Evolutionary conservation across 2,329 filamentous ascomycete genomes (phyloP).

Genomic region (Phialophora macrospora): DNA sequence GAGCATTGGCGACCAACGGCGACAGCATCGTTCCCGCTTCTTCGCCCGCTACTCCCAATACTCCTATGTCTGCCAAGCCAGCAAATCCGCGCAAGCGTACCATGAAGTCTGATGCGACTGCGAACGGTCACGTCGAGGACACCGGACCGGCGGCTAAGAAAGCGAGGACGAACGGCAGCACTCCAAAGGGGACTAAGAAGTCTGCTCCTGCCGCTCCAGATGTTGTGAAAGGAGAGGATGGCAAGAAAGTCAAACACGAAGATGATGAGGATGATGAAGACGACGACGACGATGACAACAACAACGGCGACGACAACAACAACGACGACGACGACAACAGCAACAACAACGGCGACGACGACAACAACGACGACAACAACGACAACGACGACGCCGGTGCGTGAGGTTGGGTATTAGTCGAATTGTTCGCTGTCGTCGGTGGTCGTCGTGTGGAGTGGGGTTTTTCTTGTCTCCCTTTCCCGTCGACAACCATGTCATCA

Average conservation of each 20-base stretch:
- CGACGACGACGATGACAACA: too few relatives aligned
- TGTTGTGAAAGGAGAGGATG: not conserved
- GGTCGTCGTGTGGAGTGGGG: not conserved
- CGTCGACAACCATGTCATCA: not conserved
- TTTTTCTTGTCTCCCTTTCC: not conserved
- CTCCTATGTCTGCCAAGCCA: not conserved
- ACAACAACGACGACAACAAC: not conserved
- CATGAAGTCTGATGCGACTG: not conserved
- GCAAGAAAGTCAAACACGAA: not conserved
- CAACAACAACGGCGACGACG: too few relatives aligned
- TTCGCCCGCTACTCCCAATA: not conserved
- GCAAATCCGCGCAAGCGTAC: not conserved
- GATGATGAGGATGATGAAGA: not conserved
- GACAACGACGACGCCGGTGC: not conserved
- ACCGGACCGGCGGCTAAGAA: not conserved
- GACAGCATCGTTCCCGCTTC: too few relatives aligned
- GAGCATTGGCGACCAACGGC: not conserved
- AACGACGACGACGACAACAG: not conserved
- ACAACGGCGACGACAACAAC: not conserved
- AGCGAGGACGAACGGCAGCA: not conserved
- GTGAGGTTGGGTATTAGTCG: not conserved
- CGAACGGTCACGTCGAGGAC: not conserved
- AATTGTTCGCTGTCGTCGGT: not conserved
- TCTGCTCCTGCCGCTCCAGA: not conserved
- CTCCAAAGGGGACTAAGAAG: not conserved